Percentiles rank a stretch among this genome's conserved stretches.
Conservation (phyloP, 2,329 filamentous ascomycete genomes). For the Cercospora nicotianae region DNA sequence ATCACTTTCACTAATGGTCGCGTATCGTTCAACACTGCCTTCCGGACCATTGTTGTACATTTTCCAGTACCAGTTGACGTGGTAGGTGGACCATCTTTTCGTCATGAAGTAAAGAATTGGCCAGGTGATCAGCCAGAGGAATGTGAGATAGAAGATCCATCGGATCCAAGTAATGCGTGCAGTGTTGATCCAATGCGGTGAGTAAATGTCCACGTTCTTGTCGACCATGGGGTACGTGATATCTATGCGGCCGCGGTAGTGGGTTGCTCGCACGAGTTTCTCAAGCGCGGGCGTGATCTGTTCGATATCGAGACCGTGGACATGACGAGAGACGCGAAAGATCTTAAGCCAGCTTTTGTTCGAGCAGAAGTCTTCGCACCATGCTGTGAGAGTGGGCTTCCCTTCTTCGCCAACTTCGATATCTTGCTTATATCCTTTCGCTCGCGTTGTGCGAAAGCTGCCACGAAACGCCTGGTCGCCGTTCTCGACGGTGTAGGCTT, state of each 20-base stretch:
- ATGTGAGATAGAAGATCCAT: constrained; percentile 65
- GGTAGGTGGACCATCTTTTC: constrained; percentile 65
- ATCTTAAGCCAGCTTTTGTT: constrained; percentile 58
- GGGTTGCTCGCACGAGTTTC: constrained; percentile 61
- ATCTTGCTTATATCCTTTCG: constrained; percentile 48
- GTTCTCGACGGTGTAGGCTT: constrained; percentile 53
- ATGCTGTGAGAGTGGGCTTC: constrained; percentile 54
- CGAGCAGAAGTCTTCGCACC: constrained; percentile 68
- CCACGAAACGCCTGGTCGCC: constrained; percentile 65
- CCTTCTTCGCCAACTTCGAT: constrained; percentile 46
- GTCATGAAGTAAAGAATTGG: constrained; percentile 68
- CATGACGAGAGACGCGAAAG: constrained; percentile 45
- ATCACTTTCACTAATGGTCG: constrained; percentile 51
- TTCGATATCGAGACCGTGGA: constrained; percentile 62
- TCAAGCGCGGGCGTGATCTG: constrained; percentile 55
- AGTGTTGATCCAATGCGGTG: constrained; percentile 60
- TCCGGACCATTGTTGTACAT: not conserved
- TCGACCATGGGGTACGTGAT: constrained; percentile 63
- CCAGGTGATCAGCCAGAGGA: constrained; percentile 70
- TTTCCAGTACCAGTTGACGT: constrained; percentile 63
- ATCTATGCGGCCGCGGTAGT: constrained; percentile 63
- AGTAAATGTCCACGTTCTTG: constrained; percentile 62
- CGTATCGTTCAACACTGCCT: constrained; percentile 48
- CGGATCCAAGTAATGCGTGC: constrained; percentile 68
- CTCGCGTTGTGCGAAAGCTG: constrained; percentile 56